A percentile compares a stretch with the other conserved stretches of the same genome.
Conservation (phyloP, 352 stramenopile genomes). For the Globisporangium parvum region DNA sequence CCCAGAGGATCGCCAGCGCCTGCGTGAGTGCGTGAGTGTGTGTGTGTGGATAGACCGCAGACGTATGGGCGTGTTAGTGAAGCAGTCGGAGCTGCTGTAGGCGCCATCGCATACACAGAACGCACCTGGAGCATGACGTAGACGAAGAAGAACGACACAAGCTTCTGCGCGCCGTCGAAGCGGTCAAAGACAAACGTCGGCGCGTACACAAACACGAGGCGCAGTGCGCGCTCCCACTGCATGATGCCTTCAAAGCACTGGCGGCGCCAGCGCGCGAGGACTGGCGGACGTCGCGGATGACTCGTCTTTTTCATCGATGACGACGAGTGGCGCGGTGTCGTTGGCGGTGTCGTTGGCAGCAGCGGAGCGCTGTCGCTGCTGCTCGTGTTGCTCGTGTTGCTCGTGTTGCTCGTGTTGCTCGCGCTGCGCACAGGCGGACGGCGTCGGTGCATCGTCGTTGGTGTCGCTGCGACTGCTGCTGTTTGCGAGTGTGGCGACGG, state of each 20-base stretch:
- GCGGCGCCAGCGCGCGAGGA: constrained; percentile 35
- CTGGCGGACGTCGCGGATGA: constrained; percentile 3
- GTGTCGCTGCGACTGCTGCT: too few relatives aligned
- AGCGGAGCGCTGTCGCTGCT: too few relatives aligned
- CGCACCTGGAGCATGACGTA: constrained; percentile 71
- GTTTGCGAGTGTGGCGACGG: too few relatives aligned
- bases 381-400: too few relatives aligned
- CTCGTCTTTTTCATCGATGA: neutral
- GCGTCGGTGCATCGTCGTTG: too few relatives aligned
- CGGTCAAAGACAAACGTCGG: constrained; percentile 46
- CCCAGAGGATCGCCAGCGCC: constrained; percentile 81
- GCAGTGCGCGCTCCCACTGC: constrained; percentile 52
- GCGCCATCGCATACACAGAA: too few relatives aligned
- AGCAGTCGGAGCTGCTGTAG: neutral
- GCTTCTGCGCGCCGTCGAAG: constrained; percentile 41
- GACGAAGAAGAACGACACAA: constrained; percentile 78
- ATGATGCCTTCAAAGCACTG: constrained; percentile 65
- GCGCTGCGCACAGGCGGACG: too few relatives aligned
- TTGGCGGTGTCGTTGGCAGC: too few relatives aligned
- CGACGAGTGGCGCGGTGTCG: too few relatives aligned
- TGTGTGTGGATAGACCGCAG: neutral
- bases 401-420: too few relatives aligned
- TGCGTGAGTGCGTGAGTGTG: constrained; percentile 10
- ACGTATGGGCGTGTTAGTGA: too few relatives aligned
- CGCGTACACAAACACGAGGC: constrained; percentile 48